Conservation (phyloP, 1,139 yeast species). For the Magnusiomyces ingens region DNA sequence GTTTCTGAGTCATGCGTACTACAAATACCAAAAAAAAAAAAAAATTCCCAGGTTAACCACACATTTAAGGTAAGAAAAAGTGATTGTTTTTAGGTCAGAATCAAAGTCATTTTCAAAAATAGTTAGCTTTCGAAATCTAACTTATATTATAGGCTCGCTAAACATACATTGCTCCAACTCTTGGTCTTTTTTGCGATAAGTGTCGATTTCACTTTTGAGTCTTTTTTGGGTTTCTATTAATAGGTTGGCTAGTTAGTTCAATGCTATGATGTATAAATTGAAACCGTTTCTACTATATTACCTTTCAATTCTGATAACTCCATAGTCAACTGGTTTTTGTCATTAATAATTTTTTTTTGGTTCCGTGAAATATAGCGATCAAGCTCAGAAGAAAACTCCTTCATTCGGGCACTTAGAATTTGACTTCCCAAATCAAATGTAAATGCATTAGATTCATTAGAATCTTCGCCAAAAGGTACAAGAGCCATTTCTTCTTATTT, state of each 20-base stretch:
- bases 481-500: too few species aligned
- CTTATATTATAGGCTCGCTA: neutral
- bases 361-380: slow-evolving; percentile 22
- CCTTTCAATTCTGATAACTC: slow-evolving; percentile 21
- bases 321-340: slow-evolving; percentile 22
- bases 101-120: too few species aligned
- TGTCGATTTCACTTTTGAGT: slow-evolving; percentile 24
- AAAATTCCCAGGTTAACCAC: neutral
- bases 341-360: slow-evolving; percentile 22
- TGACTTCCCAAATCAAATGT: slow-evolving; percentile 24
- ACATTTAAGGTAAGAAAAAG: too few species aligned
- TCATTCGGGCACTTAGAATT: slow-evolving; percentile 23
- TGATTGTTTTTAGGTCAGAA: too few species aligned
- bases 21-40: neutral
- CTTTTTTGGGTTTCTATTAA: slow-evolving; percentile 20
- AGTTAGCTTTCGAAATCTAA: neutral
- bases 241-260: neutral
- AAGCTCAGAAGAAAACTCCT: slow-evolving; percentile 23
- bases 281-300: neutral
- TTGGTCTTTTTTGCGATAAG: slow-evolving; percentile 22
- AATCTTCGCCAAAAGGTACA: too few species aligned
- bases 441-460: too few species aligned
- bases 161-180: slow-evolving; percentile 16
- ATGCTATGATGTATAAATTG: neutral
- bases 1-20: slow-evolving; percentile 21